A percentile compares a stretch with the other conserved stretches of the same genome.
These are phyloP conservation scores for Aspergillus sergii DNA, from an alignment of 2,329 filamentous ascomycete genomes.

Conservation along the genomic window DNA sequence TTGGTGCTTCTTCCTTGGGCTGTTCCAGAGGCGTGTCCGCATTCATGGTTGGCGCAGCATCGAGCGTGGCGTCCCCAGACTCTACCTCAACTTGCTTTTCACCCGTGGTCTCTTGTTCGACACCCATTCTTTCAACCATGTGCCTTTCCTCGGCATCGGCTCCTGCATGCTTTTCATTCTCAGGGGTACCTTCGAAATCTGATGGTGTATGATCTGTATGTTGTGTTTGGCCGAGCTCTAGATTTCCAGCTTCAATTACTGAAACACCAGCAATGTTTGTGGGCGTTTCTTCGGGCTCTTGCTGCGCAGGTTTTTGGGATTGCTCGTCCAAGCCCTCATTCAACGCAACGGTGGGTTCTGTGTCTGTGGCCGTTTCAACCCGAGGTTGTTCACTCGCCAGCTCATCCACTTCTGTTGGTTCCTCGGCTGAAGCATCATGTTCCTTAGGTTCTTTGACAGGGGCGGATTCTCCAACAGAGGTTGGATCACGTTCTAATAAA, in stretches of 20 bases:
- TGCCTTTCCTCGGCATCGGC: background rate
- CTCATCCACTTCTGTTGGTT: background rate
- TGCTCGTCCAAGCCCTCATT: background rate
- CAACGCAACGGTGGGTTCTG: background rate
- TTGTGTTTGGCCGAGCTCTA: background rate
- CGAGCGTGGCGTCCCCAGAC: background rate
- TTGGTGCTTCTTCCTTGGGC: background rate
- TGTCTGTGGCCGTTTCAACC: background rate
- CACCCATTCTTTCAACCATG: background rate
- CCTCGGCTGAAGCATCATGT: background rate
- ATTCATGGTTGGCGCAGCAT: background rate
- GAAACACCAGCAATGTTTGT: background rate
- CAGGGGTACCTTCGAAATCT: background rate
- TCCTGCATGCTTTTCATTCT: background rate
- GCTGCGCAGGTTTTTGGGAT: background rate
- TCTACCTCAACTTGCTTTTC: background rate
- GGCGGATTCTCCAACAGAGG: conserved; percentile 1
- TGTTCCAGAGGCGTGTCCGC: background rate
- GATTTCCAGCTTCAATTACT: background rate
- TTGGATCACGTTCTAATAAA: background rate
- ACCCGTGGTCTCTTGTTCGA: background rate
- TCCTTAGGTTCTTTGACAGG: background rate
- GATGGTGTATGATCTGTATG: background rate
- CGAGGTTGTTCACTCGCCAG: background rate
- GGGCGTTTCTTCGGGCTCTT: background rate